phyloP scores from a whole-genome alignment of 306 rosid species.

The Hylodesmum podocarpum region DNA sequence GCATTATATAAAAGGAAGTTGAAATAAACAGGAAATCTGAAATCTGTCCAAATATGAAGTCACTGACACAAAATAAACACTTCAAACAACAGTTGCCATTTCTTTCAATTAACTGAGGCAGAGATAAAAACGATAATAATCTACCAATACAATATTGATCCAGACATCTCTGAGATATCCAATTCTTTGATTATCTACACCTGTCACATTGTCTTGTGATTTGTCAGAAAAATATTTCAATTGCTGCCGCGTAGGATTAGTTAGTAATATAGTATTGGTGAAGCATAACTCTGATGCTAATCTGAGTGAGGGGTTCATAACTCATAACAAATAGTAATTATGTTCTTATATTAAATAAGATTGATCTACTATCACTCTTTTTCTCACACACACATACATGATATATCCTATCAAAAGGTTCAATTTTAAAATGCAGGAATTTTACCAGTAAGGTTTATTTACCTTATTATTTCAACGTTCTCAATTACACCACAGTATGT shows the following conservation, averaged over 20 bases:
- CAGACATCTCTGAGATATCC: not conserved
- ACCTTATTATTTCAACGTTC: constrained; percentile 81
- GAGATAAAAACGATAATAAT: not conserved
- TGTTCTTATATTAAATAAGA: not conserved
- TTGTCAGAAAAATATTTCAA: not conserved
- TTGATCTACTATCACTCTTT: not conserved
- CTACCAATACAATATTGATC: not conserved
- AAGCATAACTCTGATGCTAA: not conserved
- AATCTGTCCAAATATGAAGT: constrained; percentile 6
- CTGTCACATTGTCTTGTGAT: not conserved
- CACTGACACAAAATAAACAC: not conserved
- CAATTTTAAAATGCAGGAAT: not conserved
- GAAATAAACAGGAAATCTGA: not conserved
- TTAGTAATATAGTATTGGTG: not conserved
- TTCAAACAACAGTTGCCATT: not conserved
- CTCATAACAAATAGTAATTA: not conserved
- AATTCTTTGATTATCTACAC: not conserved
- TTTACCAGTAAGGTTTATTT: constrained; percentile 28
- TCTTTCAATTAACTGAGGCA: not conserved
- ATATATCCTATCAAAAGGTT: not conserved
- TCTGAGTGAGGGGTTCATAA: constrained; percentile 1
- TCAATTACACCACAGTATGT: constrained; percentile 76
- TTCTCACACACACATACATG: not conserved
- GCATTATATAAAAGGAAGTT: not conserved
- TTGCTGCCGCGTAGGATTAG: not conserved